Evolutionary conservation across 495 filamentous ascomycete species (phyloP).

Genomic region (Cercophora newfieldiana): DNA sequence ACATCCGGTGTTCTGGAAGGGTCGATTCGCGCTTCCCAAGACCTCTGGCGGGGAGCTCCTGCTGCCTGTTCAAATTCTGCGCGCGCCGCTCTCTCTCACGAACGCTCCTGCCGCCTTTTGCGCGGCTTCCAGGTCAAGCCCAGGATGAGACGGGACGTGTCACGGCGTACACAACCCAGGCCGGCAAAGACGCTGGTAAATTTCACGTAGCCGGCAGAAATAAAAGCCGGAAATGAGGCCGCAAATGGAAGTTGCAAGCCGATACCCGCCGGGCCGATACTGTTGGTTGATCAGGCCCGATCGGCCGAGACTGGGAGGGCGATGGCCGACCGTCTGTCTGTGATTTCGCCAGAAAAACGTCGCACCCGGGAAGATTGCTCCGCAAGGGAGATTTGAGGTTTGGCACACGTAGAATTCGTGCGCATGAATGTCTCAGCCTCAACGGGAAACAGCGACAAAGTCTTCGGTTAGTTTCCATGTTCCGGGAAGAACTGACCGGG

Average conservation of each 20-base stretch:
- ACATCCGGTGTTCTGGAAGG: background rate
- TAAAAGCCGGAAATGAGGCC: too few relatives aligned
- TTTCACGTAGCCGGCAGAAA: background rate
- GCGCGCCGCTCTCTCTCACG: background rate
- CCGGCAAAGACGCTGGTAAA: background rate
- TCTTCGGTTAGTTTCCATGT: background rate
- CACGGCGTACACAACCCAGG: background rate
- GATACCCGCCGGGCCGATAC: slow-evolving; percentile 1
- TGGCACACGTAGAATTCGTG: background rate
- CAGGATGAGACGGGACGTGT: background rate
- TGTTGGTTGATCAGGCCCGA: background rate
- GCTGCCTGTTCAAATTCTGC: background rate
- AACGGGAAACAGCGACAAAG: background rate
- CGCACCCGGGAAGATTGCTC: background rate
- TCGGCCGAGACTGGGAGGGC: background rate
- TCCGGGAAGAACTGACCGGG: background rate
- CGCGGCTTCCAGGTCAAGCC: background rate
- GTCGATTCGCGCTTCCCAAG: background rate
- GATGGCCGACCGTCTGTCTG: background rate
- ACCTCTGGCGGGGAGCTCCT: background rate
- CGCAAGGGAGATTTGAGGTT: background rate
- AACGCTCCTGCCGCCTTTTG: background rate
- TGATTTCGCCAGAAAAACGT: background rate
- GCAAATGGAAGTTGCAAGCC: too few relatives aligned
- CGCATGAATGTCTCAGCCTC: background rate